Conservation (phyloP, 2,329 filamentous ascomycete species). For the Phaeomoniella chlamydospora region DNA sequence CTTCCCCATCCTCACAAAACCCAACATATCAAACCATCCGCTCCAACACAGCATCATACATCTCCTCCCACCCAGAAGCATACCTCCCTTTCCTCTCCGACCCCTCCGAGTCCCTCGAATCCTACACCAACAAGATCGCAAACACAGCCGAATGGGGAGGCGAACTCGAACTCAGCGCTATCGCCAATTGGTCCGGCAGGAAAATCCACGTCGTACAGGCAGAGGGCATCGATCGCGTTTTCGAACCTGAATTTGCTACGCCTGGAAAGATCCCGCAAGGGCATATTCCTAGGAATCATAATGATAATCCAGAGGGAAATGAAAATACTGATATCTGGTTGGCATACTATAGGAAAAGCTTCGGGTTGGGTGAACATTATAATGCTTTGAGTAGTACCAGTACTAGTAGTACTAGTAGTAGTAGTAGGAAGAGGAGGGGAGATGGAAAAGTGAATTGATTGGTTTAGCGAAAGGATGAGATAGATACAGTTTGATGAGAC, state of each 20-base stretch:
- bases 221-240: constrained; percentile 64
- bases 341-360: constrained; percentile 88
- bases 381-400: constrained; percentile 55
- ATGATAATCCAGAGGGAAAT: no score
- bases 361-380: constrained; percentile 92
- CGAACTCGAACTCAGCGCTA: constrained; percentile 73
- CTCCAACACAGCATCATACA: constrained; percentile 61
- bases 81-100: constrained; percentile 72
- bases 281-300: no score
- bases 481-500: no score
- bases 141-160: constrained; percentile 95
- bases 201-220: constrained; percentile 73
- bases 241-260: constrained; percentile 33
- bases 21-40: constrained; percentile 53
- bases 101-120: constrained; percentile 46
- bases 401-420: constrained; percentile 1
- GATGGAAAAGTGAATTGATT: no score
- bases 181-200: constrained; percentile 67
- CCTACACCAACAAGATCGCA: constrained; percentile 61
- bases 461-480: no score
- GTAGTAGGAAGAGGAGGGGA: no score
- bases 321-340: constrained; percentile 56
- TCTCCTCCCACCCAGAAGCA: constrained; percentile 57
- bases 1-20: constrained; percentile 13
- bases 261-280: constrained; percentile 17